Evolutionary conservation across 192 early-diverging fungal species (phyloP).

Genomic region (Thamnidium elegans): DNA sequence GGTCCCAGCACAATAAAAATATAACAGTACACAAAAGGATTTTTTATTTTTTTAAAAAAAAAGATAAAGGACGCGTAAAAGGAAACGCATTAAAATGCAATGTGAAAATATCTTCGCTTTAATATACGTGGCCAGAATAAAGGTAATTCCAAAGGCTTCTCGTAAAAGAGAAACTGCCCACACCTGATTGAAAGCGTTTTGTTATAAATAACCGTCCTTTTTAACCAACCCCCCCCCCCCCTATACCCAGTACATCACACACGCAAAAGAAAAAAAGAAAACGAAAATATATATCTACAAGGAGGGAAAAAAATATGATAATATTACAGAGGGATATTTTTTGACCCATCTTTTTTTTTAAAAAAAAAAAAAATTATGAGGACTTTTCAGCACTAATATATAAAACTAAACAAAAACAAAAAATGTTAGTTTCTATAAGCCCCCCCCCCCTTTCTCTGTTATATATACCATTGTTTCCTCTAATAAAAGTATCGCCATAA

Average conservation of each 20-base stretch:
- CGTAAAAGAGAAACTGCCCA: conserved; percentile 13
- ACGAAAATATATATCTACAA: conserved; percentile 3
- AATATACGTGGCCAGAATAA: conserved; percentile 29
- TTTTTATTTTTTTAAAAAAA: not conserved
- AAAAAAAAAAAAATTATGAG: conserved; percentile 5
- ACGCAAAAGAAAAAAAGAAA: conserved; percentile 3
- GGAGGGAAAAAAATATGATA: too few relatives aligned
- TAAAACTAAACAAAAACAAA: conserved; percentile 41
- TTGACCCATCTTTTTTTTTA: not conserved
- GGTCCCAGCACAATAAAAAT: not conserved
- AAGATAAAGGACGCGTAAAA: not conserved
- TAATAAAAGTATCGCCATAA: conserved; percentile 95
- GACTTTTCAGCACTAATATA: conserved; percentile 58
- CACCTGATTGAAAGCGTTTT: conserved; percentile 30
- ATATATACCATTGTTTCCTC: conserved; percentile 94
- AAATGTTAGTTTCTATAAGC: not conserved
- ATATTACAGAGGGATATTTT: too few relatives aligned
- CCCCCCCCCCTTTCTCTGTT: too few relatives aligned
- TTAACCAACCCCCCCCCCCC: not conserved
- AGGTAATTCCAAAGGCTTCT: conserved; percentile 16
- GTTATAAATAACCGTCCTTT: too few relatives aligned
- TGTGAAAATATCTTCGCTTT: conserved; percentile 29
- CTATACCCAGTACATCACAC: not conserved
- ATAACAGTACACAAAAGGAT: not conserved
- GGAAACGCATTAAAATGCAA: not conserved